Evolutionary conservation across 805 yeast species (phyloP), one percentile per base, ranked within the genome.

Genomic region (Brettanomyces anomalus): DNA sequence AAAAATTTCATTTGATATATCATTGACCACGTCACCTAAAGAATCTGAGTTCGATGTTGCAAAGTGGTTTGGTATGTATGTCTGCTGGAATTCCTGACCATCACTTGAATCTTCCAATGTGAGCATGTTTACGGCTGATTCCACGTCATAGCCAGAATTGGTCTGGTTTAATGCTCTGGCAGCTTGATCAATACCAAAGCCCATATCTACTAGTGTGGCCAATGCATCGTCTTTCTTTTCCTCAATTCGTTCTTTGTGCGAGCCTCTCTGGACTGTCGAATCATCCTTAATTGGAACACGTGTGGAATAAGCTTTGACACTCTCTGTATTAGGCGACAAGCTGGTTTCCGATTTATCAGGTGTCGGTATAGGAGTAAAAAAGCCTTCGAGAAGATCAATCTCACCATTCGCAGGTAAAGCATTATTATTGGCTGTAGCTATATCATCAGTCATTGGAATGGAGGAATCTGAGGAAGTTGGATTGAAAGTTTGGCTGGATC

Each of bases 131-230:
- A 85, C 81, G 26, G 94, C 88, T 19, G 66, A 70, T 44, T 80
- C 75, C 7, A 85, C 65, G 49, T 82, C 76, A 5, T 70, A 56
- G 0, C 88, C 85, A 30, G 63, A 53, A 1, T 55, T 58, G 0
- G 80, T 75, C 37, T 66, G 61, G 6, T 61, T 69, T 32, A 86
- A 66, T 0, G 94, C 94, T 3, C 63, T 61, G 20, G 68, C 71
- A 4, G 93, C 78, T 41, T 69, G 74, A 2, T 76, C 79, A 1
- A 73, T 64, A 1, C 81, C 60, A 53, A 86, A 86, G 3, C 95
- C 95, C 77, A 86, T 86, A 46, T 85, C 93, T 3, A 84, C 61
- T 36, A 85, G 65, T 50, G 78, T 84, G 0, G 90, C 90, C 15
- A 85, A 55, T 1, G 77, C 68, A 35, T 63, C 64, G 49, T 79